Evolutionary conservation across 306 rosid species (phyloP), one percentile per base, ranked within the genome.

Genomic region (Cotoneaster glaucophyllus): DNA sequence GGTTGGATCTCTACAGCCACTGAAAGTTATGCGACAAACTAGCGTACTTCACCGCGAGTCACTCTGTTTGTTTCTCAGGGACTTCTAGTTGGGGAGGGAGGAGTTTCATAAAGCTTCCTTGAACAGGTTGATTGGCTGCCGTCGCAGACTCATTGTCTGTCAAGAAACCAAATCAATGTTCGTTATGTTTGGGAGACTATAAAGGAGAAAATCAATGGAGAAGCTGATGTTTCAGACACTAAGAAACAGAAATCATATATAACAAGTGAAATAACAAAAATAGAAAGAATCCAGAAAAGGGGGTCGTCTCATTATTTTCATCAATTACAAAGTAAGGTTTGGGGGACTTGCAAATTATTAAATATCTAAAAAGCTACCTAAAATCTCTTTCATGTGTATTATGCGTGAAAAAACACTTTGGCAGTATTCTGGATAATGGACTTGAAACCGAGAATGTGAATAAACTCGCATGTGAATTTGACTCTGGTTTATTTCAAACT

Each of bases 91-190:
- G 96, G 73, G 93, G 83, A 76, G 96, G 95, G 73, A 91, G 87
- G 78, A 82, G 90, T 37, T 84, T 90, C 84, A 90, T 54, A 85
- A 91, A 90, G 90, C 98, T 96, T 71, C 97, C 99, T 71, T 90
- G 93, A 74, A 34, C 87, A 58, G 94, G 85, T 79, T 88, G 90
- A 74, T 82, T 81, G 17, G 86, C 81, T 67, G 64, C 80, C 82
- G 64, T 65, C n/a, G 87, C 82, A 4, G 89, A 84, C 81, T 96
- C 99, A 57, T 90, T 95, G 73, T 89, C 99, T 93, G 91, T 79
- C 77, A 3, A 73, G 13, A 54, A 74, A 69, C 54, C 45, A 25
- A n/a, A 64, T 76, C 13, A 62, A 62, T 62, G 28, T 26, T 34
- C 25, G 2, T 56, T 62, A 15, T 13, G 66, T 62, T 62, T 28